Percentiles rank a stretch among this genome's conserved stretches.
These are phyloP conservation scores for Mycena galericulata DNA, from an alignment of 768 basidiomycete species.

Conservation along the genomic window DNA sequence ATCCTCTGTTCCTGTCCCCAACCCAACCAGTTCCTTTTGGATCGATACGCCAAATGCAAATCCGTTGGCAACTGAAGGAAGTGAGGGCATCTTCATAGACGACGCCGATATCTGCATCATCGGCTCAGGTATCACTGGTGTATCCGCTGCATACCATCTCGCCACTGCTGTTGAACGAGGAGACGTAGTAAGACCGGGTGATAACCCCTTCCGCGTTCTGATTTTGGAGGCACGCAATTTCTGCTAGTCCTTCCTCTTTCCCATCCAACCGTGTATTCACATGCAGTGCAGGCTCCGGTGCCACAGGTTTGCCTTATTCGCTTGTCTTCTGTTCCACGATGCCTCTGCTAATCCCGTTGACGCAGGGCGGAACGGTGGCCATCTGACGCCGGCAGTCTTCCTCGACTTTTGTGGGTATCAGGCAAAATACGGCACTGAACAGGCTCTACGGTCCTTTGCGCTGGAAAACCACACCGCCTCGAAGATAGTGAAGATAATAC, in stretches of 20 bases:
- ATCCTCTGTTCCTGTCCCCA: conserved; percentile 60
- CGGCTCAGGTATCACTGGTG: conserved; percentile 84
- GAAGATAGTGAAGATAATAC: conserved; percentile 23
- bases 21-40: conserved; percentile 84
- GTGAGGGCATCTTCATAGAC: conserved; percentile 62
- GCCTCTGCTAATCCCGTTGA: background rate
- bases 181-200: conserved; percentile 21
- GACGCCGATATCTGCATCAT: conserved; percentile 83
- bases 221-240: conserved; percentile 90
- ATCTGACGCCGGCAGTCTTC: conserved; percentile 29
- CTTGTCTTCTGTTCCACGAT: background rate
- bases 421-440: conserved; percentile 23
- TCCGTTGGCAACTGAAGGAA: conserved; percentile 76
- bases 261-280: conserved; percentile 5
- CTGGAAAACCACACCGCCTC: conserved; percentile 26
- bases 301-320: conserved; percentile 72
- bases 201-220: conserved; percentile 58
- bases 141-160: conserved; percentile 81
- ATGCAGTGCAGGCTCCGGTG: conserved; percentile 67
- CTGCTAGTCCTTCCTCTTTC: conserved; percentile 61
- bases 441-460: conserved; percentile 15
- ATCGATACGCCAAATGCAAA: conserved; percentile 68
- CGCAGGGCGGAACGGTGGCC: conserved; percentile 32
- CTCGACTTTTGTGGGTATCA: conserved; percentile 22
- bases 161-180: conserved; percentile 46